A percentile compares a stretch with the other conserved stretches of the same genome.
phyloP scores from a whole-genome alignment of 2,329 filamentous ascomycete species.

The Curvularia lunata region DNA sequence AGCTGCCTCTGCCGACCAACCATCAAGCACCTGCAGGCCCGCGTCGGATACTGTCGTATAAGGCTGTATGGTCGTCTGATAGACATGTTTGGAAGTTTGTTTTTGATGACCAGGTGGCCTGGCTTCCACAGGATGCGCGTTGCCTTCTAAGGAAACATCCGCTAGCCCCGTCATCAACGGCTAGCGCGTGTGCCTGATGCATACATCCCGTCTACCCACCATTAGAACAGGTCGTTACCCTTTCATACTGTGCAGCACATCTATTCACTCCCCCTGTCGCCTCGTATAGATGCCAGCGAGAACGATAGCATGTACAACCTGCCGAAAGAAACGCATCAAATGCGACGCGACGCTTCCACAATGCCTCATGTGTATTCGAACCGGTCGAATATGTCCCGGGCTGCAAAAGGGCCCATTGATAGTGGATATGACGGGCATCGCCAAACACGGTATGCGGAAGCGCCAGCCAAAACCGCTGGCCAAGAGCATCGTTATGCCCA shows the following conservation, averaged over 20 bases:
- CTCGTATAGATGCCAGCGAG: constrained; percentile 30
- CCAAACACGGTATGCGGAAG: constrained; percentile 25
- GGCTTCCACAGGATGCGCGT: not conserved
- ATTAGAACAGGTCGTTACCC: not conserved
- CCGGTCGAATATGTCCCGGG: constrained; percentile 34
- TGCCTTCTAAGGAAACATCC: not conserved
- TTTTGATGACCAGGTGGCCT: not conserved
- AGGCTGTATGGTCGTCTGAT: not conserved
- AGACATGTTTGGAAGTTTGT: not conserved
- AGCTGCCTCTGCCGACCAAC: not conserved
- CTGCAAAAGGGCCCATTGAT: constrained; percentile 36
- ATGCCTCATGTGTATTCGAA: constrained; percentile 40
- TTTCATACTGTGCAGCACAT: not conserved
- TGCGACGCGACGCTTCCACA: constrained; percentile 41
- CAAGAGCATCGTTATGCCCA: not conserved
- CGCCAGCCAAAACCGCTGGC: constrained; percentile 1
- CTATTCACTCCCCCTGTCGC: no score
- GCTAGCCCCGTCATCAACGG: constrained; percentile 2
- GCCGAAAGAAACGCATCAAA: constrained; percentile 42
- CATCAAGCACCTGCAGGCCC: not conserved
- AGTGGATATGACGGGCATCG: constrained; percentile 37
- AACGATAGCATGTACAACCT: constrained; percentile 37
- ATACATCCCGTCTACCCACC: not conserved
- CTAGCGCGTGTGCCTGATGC: not conserved
- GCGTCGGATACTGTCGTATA: not conserved